Evolutionary conservation across 2,329 filamentous ascomycete species (phyloP), one percentile per base, ranked within the genome.

Genomic region (Pseudogymnoascus sp.): DNA sequence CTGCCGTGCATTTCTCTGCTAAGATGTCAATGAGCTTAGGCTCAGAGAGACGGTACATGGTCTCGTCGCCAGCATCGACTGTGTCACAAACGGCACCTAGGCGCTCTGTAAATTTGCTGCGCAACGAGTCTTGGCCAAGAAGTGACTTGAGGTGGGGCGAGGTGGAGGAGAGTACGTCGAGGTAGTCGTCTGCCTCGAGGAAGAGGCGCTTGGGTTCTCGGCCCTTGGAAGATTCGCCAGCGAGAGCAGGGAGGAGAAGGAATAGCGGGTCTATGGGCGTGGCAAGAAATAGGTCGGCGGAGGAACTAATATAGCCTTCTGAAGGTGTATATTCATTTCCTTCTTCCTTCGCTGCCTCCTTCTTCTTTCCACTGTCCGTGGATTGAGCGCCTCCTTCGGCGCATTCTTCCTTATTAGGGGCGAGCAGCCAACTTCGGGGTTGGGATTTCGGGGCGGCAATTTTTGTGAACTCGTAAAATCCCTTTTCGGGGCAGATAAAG

Each of bases 241-340:
- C 75, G 1, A 97, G 79, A 3, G 86, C 82, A 0, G 93, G 89
- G 1, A 97, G 77, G 3, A 96, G 71, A 59, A 97, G 78, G 75
- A 97, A 97, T 2, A 97, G 71, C 4, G 90, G 82, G 72, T 99
- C 94, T 61, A 96, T 79, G 1, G 85, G 83, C 1, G 94, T 96
- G 7, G 93, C 90, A 63, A 97, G 75, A 68, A 89, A 88, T n/a
- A 97, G 76, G 63, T 92, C 85, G 35, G 90, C 85, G 44, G 80
- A 81, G 68, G 86, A 85, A 35, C 85, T 81, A 24, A 90, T 75
- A 66, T 83, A 83, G 10, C 81, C 84, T 33, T 68, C 66, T 44
- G 59, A 62, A 29, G 63, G 35, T 24, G 63, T 61, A 60, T 61
- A 58, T 33, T 40, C 59, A 9, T 31, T 61, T 8, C 61, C 59